Evolutionary conservation across 257 asterid genomes (phyloP), one percentile per base, ranked within the genome.

Genomic region (Solanum ahanhuiri): DNA sequence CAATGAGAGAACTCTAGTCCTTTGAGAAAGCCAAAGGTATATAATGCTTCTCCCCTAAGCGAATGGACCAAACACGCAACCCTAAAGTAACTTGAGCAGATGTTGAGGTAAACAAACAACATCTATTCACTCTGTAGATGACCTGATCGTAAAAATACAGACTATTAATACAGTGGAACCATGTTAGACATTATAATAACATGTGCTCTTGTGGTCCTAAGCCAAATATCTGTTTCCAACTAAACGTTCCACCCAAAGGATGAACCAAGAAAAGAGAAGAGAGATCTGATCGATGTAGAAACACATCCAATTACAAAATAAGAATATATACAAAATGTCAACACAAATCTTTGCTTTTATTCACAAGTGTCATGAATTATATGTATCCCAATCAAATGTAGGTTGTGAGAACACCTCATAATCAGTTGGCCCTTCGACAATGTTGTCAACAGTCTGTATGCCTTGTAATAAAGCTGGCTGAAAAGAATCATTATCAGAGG

Each of bases 381-480:
- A 91, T 75, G 93, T 92, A 91, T 97, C 99, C 99, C 99, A 97
- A 85, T 96, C 99, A 90, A 97, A 97, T 11, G 95, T 92, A 51
- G 99, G 99, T 84, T 91, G 90, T 64, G 99, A 94, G 76, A 89
- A 92, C 23, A 90, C 97, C 96, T 97, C 99, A 82, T 97, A 97
- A 88, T 97, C 99, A 57, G 95, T 89, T 84, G 95, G 89, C 83
- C 95, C 99, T 87, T 87, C 88, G 39, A 88, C 87, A 84, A 92
- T 95, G 87, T 87, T 92, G 66, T 97, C 96, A 84, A 95, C 95
- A 84, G 92, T 92, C 88, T 92, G 97, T 83, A 95, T 90, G 48
- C 93, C 95, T 84, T 97, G 98, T 92, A 93, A 88, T 31, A 93
- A 88, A 88, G 93, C 96, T 60, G 97, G 95, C 90, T 93, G 93